phyloP scores from a whole-genome alignment of 805 yeast genomes.

The Metschnikowia gruessii region DNA sequence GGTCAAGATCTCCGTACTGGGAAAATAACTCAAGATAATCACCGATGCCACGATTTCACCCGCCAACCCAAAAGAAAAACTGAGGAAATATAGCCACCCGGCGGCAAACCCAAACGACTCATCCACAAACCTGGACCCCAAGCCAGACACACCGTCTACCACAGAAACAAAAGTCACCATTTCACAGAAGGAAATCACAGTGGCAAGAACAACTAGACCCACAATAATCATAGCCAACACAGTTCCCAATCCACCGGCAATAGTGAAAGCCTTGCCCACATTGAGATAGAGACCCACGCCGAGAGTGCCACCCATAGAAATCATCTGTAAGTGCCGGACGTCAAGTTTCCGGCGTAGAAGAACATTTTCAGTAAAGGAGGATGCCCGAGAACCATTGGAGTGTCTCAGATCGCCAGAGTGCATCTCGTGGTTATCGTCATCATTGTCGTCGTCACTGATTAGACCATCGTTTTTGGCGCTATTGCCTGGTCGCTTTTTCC shows the following conservation, averaged over 20 bases:
- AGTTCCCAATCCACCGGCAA: slow-evolving; percentile 78
- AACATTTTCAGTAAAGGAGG: background rate
- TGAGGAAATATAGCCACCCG: slow-evolving; percentile 72
- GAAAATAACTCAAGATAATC: slow-evolving; percentile 69
- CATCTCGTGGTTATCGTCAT: background rate
- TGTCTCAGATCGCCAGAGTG: background rate
- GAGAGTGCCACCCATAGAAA: slow-evolving; percentile 73
- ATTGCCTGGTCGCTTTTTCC: background rate
- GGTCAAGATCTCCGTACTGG: slow-evolving; percentile 49
- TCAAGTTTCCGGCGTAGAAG: slow-evolving; percentile 55
- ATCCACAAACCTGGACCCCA: slow-evolving; percentile 71
- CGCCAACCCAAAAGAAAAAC: slow-evolving; percentile 70
- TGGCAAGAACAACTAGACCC: slow-evolving; percentile 62
- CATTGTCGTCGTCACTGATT: background rate
- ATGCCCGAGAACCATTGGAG: background rate
- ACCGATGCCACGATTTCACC: slow-evolving; percentile 80
- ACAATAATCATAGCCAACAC: slow-evolving; percentile 62
- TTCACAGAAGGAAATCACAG: slow-evolving; percentile 75
- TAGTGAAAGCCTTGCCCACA: slow-evolving; percentile 68
- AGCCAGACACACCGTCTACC: slow-evolving; percentile 75
- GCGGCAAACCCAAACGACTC: slow-evolving; percentile 75
- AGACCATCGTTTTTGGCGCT: background rate
- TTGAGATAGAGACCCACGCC: slow-evolving; percentile 74
- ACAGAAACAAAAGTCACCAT: slow-evolving; percentile 77
- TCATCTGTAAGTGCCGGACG: slow-evolving; percentile 71